Conservation (phyloP, 1,284 basidiomycete species). For the Mrakiaceae sp. region DNA sequence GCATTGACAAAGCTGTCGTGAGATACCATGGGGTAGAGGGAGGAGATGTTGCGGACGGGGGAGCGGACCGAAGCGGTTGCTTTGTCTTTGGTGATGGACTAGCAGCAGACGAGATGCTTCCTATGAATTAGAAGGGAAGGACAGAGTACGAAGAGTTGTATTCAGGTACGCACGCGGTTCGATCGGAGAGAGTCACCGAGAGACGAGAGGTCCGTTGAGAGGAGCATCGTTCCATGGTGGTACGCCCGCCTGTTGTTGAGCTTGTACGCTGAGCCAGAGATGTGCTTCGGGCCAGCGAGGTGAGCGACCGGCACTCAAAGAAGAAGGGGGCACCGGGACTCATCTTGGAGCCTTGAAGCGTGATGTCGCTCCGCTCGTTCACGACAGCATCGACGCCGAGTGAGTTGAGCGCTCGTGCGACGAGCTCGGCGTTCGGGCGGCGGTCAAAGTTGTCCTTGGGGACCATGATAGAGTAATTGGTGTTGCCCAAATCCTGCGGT, state of each 20-base stretch:
- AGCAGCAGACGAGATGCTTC: too few species aligned
- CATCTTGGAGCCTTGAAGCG: conserved; percentile 74
- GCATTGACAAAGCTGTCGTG: conserved; percentile 64
- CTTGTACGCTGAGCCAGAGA: conserved; percentile 97
- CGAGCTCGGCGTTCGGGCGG: conserved; percentile 61
- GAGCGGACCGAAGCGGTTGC: conserved; percentile 86
- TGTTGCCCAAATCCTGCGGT: conserved; percentile 83
- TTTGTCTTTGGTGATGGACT: conserved; percentile 41
- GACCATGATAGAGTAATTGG: conserved; percentile 91
- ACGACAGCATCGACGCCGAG: conserved; percentile 58
- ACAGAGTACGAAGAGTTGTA: not conserved
- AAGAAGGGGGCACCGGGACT: conserved; percentile 33
- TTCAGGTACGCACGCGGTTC: conserved; percentile 38
- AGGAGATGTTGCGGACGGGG: conserved; percentile 75
- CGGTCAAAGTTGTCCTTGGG: conserved; percentile 72
- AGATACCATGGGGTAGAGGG: conserved; percentile 38
- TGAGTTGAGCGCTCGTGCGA: conserved; percentile 62
- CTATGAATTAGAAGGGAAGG: not conserved
- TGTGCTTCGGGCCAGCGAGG: conserved; percentile 39
- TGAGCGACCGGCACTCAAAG: conserved; percentile 10
- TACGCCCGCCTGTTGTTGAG: conserved; percentile 83
- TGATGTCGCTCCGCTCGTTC: conserved; percentile 87
- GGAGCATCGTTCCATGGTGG: conserved; percentile 99
- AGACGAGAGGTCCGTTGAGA: conserved; percentile 60
- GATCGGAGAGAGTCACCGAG: conserved; percentile 61